Conservation (phyloP, 1,139 yeast species). For the Taphrina wiesneri region DNA sequence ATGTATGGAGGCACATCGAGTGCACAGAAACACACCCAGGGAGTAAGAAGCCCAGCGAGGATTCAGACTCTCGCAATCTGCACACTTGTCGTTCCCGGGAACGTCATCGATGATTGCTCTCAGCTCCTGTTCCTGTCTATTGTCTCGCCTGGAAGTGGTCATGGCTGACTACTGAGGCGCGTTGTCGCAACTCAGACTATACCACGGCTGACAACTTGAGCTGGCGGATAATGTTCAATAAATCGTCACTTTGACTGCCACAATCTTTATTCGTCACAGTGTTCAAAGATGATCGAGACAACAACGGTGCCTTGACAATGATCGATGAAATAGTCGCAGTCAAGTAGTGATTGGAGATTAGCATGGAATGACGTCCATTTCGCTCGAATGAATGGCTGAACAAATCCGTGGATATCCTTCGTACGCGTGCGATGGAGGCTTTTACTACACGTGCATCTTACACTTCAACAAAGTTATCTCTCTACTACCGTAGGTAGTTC, state of each 20-base stretch:
- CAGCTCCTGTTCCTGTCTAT: slow-evolving; percentile 47
- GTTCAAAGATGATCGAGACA: too few species aligned
- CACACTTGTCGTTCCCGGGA: slow-evolving; percentile 53
- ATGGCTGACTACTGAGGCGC: background rate
- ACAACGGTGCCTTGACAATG: too few species aligned
- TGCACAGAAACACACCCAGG: slow-evolving; percentile 61
- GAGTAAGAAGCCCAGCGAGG: slow-evolving; percentile 48
- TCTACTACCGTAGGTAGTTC: too few species aligned
- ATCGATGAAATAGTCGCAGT: too few species aligned
- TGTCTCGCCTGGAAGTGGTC: slow-evolving; percentile 19
- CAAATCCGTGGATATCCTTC: background rate
- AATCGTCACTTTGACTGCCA: background rate
- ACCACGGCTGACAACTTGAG: background rate
- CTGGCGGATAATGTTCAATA: background rate
- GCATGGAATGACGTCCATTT: background rate
- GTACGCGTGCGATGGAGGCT: background rate
- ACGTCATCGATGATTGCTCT: slow-evolving; percentile 49
- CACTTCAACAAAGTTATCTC: background rate
- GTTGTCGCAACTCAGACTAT: background rate
- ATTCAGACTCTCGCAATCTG: slow-evolving; percentile 58
- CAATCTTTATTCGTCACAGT: background rate
- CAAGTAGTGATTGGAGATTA: too few species aligned
- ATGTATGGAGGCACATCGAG: slow-evolving; percentile 66
- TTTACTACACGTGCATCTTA: background rate
- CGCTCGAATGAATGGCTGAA: background rate